phyloP scores from a whole-genome alignment of 208 protist species.

The Trypanosoma platydactyli region DNA sequence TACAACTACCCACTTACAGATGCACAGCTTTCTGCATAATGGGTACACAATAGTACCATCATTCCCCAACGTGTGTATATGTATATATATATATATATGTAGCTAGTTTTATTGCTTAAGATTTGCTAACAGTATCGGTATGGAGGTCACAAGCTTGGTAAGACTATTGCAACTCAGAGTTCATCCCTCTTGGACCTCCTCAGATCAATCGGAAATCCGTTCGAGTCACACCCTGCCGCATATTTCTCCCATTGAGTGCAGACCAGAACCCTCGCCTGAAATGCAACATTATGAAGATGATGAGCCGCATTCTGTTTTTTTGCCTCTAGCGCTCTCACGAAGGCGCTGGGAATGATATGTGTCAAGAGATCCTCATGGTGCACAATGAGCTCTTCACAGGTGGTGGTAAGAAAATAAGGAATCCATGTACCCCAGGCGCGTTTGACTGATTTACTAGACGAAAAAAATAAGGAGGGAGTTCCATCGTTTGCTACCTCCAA shows the following conservation, averaged over 20 bases:
- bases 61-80: too few relatives aligned
- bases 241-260: conserved; percentile 15
- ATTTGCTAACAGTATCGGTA: too few relatives aligned
- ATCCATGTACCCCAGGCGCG: conserved; percentile 21
- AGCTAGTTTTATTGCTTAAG: too few relatives aligned
- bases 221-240: conserved; percentile 12
- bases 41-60: too few relatives aligned
- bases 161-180: background rate
- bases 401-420: conserved; percentile 23
- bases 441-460: background rate
- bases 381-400: conserved; percentile 29
- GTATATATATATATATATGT: conserved; percentile 11
- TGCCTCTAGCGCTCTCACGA: background rate
- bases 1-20: too few relatives aligned
- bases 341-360: background rate
- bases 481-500: conserved; percentile 6
- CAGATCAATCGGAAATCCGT: conserved; percentile 20
- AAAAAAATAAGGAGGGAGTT: conserved; percentile 16
- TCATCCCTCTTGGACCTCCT: background rate
- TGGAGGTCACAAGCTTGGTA: too few relatives aligned
- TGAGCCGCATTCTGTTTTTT: background rate
- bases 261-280: conserved; percentile 2
- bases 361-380: conserved; percentile 17
- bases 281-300: background rate
- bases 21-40: too few relatives aligned